Conservation (phyloP, 306 rosid genomes). For the Ammopiptanthus mongolicus region DNA sequence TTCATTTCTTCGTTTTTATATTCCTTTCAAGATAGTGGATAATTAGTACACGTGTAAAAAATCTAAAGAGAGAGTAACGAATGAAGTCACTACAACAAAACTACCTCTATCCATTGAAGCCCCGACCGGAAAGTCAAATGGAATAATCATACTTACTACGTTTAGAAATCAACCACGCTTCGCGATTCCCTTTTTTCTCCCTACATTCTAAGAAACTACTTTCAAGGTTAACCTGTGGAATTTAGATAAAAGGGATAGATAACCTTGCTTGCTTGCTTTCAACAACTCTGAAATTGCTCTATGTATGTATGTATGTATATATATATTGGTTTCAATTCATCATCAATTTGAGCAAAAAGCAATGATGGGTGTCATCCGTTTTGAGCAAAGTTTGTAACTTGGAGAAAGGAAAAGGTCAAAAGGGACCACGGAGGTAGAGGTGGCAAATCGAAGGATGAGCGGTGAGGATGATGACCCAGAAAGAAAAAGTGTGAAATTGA, state of each 20-base stretch:
- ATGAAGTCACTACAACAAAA: not conserved
- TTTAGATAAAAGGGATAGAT: too few relatives aligned
- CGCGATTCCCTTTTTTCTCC: too few relatives aligned
- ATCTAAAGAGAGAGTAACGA: not conserved
- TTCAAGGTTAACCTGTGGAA: not conserved
- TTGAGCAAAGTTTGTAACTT: constrained; percentile 17
- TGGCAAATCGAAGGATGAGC: constrained; percentile 38
- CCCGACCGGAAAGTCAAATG: constrained; percentile 10
- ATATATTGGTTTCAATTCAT: not conserved
- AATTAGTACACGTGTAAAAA: constrained; percentile 5
- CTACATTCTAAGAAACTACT: too few relatives aligned
- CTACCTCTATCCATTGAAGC: constrained; percentile 15
- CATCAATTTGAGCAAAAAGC: not conserved
- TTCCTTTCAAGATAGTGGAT: not conserved
- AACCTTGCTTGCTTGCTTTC: not conserved
- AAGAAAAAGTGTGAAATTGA: constrained; percentile 13
- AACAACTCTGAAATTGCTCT: too few relatives aligned
- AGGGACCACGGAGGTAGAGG: not conserved
- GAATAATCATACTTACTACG: too few relatives aligned
- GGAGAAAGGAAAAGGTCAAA: not conserved
- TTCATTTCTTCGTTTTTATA: too few relatives aligned
- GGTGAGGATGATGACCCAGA: constrained; percentile 48
- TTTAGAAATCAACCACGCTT: too few relatives aligned
- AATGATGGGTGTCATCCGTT: not conserved
- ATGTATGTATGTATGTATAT: too few relatives aligned